Evolutionary conservation across 306 rosid species (phyloP), one percentile per base, ranked within the genome.

Genomic region (Sesbania bispinosa): DNA sequence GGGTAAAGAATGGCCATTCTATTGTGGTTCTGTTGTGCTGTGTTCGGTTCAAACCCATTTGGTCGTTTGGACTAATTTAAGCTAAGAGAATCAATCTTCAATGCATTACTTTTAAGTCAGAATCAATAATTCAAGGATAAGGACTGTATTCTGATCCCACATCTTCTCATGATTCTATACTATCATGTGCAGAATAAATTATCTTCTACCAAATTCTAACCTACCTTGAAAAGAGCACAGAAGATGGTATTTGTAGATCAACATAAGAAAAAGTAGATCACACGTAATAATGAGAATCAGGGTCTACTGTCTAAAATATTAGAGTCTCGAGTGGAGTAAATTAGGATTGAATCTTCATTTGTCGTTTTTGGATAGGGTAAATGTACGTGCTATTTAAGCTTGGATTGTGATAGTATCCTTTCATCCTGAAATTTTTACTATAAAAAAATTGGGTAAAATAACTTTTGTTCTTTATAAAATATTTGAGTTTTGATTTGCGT

Each of bases 1-100:
- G 29, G 53, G 73, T 79, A 62, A 62, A 70, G 53, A 77, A 76
- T 46, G 39, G 16, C 14, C 33, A 52, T 45, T 75, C 32, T 54
- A 19, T 51, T 0, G 51, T 69, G 58, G 39, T 36, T 39, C 70
- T 10, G 27, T 53, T n/a, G n/a, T n/a, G n/a, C n/a, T n/a, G n/a
- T n/a, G n/a, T n/a, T n/a, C n/a, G n/a, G n/a, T n/a, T 48, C 21
- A 26, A 15, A 16, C 2, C 33, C 10, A 33, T 42, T 70, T 20
- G 45, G 14, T 21, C 21, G 18, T 7, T 62, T 10, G 47, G 16
- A 35, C 10, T 26, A 30, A 36, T 48, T 33, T 32, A 71, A 71
- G 67, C n/a, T 24, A 55, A 43, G 32, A 45, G 20, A 36, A 14
- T 23, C 50, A 36, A 14, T 23, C 50, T 65, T 55, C 58, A 46